Evolutionary conservation across 2,329 filamentous ascomycete species (phyloP).

Genomic region (Ceratocystis papillata): DNA sequence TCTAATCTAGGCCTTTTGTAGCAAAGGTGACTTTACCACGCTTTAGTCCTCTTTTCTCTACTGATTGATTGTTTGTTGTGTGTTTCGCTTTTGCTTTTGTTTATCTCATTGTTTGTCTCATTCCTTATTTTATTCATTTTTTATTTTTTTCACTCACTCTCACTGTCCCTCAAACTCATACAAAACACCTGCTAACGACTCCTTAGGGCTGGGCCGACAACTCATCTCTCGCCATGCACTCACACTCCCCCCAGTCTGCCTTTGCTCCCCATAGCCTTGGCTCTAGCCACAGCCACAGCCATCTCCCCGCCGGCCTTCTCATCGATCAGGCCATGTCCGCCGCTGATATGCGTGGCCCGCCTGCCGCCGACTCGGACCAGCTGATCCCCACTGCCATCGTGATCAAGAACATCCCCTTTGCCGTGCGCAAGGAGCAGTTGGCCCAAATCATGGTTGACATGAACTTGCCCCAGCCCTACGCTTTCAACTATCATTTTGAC

Average conservation of each 20-base stretch:
- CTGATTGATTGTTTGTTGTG: no score
- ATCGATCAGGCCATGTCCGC: conserved; percentile 32
- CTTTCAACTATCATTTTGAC: conserved; percentile 99
- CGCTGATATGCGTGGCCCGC: conserved; percentile 32
- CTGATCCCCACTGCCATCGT: conserved; percentile 97
- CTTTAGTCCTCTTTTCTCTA: no score
- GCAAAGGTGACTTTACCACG: no score
- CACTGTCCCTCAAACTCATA: conserved; percentile 14
- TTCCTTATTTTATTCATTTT: neutral
- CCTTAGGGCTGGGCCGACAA: conserved; percentile 44
- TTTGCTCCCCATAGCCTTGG: conserved; percentile 32
- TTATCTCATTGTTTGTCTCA: no score
- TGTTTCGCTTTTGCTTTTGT: no score
- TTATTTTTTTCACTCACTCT: neutral
- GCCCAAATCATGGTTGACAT: conserved; percentile 89
- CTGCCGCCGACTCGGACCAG: conserved; percentile 57
- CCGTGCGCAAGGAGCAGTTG: conserved; percentile 91
- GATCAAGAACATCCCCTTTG: conserved; percentile 99
- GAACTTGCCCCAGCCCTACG: conserved; percentile 87
- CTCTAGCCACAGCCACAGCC: conserved; percentile 32
- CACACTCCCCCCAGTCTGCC: conserved; percentile 30
- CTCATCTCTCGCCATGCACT: conserved; percentile 35
- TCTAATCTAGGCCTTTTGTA: conserved; percentile 9
- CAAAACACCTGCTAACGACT: conserved; percentile 25
- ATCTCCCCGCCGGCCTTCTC: conserved; percentile 36